Conservation (phyloP, 106 monocot genomes). For the Platanthera zijinensis region DNA sequence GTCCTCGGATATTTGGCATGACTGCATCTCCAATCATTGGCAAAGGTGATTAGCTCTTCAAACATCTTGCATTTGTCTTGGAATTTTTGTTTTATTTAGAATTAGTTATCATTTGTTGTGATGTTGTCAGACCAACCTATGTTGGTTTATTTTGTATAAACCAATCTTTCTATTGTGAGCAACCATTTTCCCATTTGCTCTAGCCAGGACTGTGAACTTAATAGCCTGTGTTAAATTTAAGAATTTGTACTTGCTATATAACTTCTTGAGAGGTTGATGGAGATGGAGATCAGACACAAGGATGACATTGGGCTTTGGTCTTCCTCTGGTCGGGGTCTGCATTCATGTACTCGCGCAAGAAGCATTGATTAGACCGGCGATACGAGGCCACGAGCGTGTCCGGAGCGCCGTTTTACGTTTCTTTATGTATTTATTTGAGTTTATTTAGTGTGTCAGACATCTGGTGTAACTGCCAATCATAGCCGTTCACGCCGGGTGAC, state of each 20-base stretch:
- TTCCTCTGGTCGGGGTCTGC: too few species aligned
- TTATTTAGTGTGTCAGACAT: too few species aligned
- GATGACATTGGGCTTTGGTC: too few species aligned
- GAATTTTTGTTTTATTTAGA: neutral
- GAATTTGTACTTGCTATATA: neutral
- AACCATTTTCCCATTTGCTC: neutral
- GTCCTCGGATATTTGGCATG: slow-evolving; percentile 95
- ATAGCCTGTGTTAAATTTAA: neutral
- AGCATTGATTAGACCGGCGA: too few species aligned
- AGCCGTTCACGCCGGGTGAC: too few species aligned
- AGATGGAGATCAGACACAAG: neutral
- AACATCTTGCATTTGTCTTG: neutral
- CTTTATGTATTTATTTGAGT: too few species aligned
- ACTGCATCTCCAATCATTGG: slow-evolving; percentile 98
- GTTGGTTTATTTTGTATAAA: neutral
- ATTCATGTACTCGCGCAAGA: too few species aligned
- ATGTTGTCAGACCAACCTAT: neutral
- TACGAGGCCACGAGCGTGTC: too few species aligned
- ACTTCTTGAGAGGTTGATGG: neutral
- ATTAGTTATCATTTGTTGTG: neutral
- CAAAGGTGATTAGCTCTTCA: slow-evolving; percentile 50
- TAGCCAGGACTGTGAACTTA: neutral
- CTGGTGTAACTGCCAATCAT: too few species aligned
- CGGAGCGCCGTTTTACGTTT: too few species aligned
- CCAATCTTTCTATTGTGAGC: neutral